phyloP scores from a whole-genome alignment of 768 basidiomycete genomes.

The Boletellus emodensis region DNA sequence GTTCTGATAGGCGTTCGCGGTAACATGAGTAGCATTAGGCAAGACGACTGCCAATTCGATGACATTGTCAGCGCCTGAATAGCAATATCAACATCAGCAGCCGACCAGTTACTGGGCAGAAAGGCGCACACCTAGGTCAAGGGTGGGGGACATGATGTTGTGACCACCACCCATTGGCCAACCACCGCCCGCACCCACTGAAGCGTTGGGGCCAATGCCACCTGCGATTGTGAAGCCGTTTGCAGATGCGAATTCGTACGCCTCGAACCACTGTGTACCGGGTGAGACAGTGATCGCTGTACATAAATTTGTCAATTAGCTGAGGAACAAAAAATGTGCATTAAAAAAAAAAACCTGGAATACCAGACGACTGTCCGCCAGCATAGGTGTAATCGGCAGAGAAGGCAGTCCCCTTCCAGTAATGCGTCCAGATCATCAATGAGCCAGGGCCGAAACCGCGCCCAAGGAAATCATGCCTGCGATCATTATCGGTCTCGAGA shows the following conservation, averaged over 20 bases:
- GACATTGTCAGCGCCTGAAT: not conserved
- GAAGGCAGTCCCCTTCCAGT: not conserved
- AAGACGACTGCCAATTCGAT: not conserved
- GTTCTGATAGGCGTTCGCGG: constrained; percentile 34
- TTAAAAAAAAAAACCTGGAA: not conserved
- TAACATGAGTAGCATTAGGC: not conserved
- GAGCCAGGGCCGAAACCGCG: not conserved
- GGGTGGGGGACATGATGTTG: not conserved
- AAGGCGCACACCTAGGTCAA: not conserved
- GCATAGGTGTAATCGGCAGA: not conserved
- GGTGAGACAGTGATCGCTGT: not conserved
- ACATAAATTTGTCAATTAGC: not conserved
- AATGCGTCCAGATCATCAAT: too few relatives aligned
- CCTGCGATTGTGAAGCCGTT: too few relatives aligned
- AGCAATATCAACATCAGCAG: not conserved
- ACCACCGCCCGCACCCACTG: not conserved
- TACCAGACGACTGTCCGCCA: not conserved
- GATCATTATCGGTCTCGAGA: not conserved
- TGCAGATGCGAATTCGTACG: too few relatives aligned
- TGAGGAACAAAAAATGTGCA: not conserved
- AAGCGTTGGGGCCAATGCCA: not conserved
- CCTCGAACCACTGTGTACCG: too few relatives aligned
- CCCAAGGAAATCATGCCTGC: not conserved
- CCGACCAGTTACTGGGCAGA: not conserved
- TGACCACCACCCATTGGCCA: not conserved